Percentiles rank a stretch among this genome's conserved stretches.
These are phyloP conservation scores for Collariella sp. DNA, from an alignment of 495 filamentous ascomycete genomes.

Conservation along the genomic window DNA sequence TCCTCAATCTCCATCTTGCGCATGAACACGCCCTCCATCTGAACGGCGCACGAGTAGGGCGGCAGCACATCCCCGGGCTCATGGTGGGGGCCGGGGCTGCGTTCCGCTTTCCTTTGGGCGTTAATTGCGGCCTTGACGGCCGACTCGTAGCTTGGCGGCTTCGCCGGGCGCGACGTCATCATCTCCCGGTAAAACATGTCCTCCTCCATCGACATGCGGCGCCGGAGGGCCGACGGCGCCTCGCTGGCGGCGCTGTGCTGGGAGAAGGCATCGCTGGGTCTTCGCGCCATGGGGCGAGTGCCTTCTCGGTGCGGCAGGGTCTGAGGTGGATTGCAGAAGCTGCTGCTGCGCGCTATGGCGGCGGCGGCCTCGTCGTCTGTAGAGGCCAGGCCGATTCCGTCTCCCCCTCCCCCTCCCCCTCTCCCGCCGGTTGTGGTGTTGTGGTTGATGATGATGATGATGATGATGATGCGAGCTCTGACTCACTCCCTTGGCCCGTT, in stretches of 20 bases:
- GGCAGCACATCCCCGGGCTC: constrained; percentile 40
- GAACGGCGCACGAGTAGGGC: constrained; percentile 47
- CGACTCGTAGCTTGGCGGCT: constrained; percentile 32
- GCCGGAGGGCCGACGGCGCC: constrained; percentile 22
- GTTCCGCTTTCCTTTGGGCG: constrained; percentile 33
- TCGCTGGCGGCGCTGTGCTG: constrained; percentile 22
- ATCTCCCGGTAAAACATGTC: constrained; percentile 31
- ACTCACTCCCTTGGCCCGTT: constrained; percentile 20
- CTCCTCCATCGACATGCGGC: constrained; percentile 36
- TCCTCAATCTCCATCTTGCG: constrained; percentile 51
- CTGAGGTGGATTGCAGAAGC: background rate
- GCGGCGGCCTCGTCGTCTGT: background rate
- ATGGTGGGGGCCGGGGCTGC: no score
- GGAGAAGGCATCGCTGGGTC: constrained; percentile 28
- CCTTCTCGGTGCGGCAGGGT: no score
- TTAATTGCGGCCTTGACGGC: constrained; percentile 25
- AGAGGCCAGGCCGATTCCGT: background rate
- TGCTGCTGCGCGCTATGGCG: constrained; percentile 3
- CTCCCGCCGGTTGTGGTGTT: background rate
- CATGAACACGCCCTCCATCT: constrained; percentile 44
- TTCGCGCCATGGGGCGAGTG: constrained; percentile 22
- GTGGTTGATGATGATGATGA: background rate
- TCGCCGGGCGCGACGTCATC: constrained; percentile 29
- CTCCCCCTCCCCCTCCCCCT: constrained; percentile 14
- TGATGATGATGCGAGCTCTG: constrained; percentile 4